Conservation (phyloP, 345 rosid genomes). For the Acer saccharum region DNA sequence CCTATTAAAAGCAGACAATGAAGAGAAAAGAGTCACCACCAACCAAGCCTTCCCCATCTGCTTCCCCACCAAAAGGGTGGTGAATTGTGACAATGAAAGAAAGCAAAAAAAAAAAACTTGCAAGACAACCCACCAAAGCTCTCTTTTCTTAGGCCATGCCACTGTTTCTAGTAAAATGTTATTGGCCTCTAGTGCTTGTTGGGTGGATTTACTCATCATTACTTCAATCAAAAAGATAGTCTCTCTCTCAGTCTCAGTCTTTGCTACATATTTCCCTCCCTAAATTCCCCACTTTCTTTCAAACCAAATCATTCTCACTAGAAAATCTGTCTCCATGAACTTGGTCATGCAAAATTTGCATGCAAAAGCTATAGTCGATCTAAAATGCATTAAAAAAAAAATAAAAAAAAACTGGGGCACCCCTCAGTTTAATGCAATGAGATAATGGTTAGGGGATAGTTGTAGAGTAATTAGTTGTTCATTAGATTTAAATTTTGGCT, state of each 20-base stretch:
- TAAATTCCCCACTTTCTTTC: constrained; percentile 27
- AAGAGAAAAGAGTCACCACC: constrained; percentile 29
- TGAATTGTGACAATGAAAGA: constrained; percentile 35
- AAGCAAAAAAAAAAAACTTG: constrained; percentile 23
- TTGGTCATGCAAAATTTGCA: constrained; percentile 41
- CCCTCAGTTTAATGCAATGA: background rate
- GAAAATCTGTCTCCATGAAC: constrained; percentile 75
- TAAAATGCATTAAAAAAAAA: background rate
- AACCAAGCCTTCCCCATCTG: constrained; percentile 27
- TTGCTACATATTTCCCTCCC: constrained; percentile 34
- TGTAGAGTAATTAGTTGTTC: too few species aligned
- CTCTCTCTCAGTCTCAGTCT: constrained; percentile 8
- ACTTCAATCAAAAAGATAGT: constrained; percentile 47
- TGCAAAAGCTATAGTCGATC: constrained; percentile 2
- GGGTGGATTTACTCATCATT: constrained; percentile 67
- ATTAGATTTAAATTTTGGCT: background rate
- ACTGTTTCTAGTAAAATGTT: constrained; percentile 40
- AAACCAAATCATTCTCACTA: constrained; percentile 63
- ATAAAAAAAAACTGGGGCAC: background rate
- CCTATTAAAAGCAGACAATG: constrained; percentile 30
- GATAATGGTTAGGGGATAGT: too few species aligned
- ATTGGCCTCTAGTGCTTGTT: constrained; percentile 30
- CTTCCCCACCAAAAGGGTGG: constrained; percentile 30
- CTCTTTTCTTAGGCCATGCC: constrained; percentile 19
- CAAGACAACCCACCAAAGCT: constrained; percentile 21